Evolutionary conservation across 1,139 yeast genomes (phyloP), one percentile per base, ranked within the genome.

Genomic region (Nakaseomyces nivariensis): DNA sequence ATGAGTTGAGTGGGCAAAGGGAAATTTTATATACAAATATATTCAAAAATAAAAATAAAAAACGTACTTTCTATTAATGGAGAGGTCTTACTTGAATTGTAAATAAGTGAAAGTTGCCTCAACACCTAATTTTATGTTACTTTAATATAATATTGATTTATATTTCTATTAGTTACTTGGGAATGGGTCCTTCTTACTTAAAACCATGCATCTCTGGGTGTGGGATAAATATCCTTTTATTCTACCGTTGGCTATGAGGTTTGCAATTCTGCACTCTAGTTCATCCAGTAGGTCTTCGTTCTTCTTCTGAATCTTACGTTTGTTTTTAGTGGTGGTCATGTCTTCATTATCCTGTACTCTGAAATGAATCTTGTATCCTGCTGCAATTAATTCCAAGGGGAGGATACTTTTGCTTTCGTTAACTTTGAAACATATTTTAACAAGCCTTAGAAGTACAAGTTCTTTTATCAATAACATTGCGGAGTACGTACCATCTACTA

Each of bases 181-280:
- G 62, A 90, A 90, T 3, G 96, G 82, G 32, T 78, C 78, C 29
- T 74, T 77, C 63, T 84, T 86, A 57, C 95, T 83, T 51, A 90
- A 68, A 13, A 90, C 96, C 31, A 89, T 71, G 52, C 86, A 84
- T 49, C 79, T 72, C 58, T 85, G 79, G 13, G 80, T 77, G 61
- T 87, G 94, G 6, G 95, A 85, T 26, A 90, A 69, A 65, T 89
- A 90, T 1, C 97, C 97, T 67, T 85, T 88, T 52, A 89, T 72
- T 50, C 69, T 70, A 9, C 87, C 86, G 43, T 67, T 68, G 47
- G 75, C 72, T 17, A 90, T 87, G 58, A 85, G 67, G 51, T 77
- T 77, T 0, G 96, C 90, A 41, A 89, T 58, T 27, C 78, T 67
- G 56, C 94, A 81, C 67, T 90, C 97, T 5, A 84, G 72, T 48